Conservation (phyloP, 2,329 filamentous ascomycete species). For the Stagonosporopsis tanaceti region DNA sequence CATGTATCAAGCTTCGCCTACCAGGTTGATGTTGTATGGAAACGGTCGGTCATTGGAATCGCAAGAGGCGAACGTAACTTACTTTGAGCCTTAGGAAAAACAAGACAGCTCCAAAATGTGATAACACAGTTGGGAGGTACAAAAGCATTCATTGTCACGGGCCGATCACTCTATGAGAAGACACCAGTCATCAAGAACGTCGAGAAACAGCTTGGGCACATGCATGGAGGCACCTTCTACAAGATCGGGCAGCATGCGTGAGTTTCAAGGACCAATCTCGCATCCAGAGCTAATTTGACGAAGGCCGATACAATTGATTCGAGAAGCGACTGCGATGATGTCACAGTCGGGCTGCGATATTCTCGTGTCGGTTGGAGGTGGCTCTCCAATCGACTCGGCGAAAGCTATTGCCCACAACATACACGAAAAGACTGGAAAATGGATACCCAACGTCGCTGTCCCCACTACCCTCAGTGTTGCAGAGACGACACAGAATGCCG, state of each 20-base stretch:
- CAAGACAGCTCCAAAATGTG: conserved; percentile 42
- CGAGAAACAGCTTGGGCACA: conserved; percentile 58
- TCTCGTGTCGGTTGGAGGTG: conserved; percentile 53
- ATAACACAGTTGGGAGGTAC: conserved; percentile 48
- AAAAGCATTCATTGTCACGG: conserved; percentile 66
- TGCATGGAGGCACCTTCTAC: conserved; percentile 63
- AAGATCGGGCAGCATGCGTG: conserved; percentile 64
- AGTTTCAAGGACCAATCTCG: conserved; percentile 36
- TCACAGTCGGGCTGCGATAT: conserved; percentile 47
- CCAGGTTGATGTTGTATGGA: conserved; percentile 51
- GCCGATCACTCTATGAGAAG: conserved; percentile 62
- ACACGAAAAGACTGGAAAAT: conserved; percentile 49
- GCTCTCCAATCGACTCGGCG: conserved; percentile 61
- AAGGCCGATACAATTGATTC: conserved; percentile 47
- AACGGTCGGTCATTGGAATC: conserved; percentile 28
- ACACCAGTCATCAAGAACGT: conserved; percentile 63
- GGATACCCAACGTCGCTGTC: conserved; percentile 49
- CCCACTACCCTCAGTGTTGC: conserved; percentile 58
- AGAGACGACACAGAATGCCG: conserved; percentile 62
- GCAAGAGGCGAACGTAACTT: neutral
- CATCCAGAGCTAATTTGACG: conserved; percentile 19
- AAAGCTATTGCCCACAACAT: conserved; percentile 52
- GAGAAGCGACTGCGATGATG: conserved; percentile 46
- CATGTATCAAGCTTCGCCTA: conserved; percentile 47
- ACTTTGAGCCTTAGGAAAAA: conserved; percentile 39